A percentile compares a stretch with the other conserved stretches of the same genome.
phyloP scores from a whole-genome alignment of 352 stramenopile species.

The Phytophthora europaea region DNA sequence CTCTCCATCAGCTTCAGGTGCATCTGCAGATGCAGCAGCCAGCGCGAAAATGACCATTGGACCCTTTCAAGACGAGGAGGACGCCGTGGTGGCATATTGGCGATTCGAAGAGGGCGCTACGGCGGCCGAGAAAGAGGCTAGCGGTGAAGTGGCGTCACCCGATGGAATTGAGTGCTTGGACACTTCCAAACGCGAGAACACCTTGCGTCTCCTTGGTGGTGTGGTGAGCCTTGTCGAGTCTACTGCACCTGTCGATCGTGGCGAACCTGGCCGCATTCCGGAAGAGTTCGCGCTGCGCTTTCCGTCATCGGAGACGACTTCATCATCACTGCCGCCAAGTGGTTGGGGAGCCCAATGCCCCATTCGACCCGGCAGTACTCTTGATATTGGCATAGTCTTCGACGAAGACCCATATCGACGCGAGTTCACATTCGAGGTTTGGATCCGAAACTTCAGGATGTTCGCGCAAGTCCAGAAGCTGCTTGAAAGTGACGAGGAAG shows the following conservation, averaged over 20 bases:
- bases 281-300: slow-evolving; percentile 80
- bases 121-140: slow-evolving; percentile 26
- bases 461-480: slow-evolving; percentile 41
- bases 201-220: slow-evolving; percentile 59
- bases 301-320: slow-evolving; percentile 23
- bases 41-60: slow-evolving; percentile 76
- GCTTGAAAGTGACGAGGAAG: slow-evolving; percentile 32
- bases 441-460: slow-evolving; percentile 71
- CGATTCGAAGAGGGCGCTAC: slow-evolving; percentile 83
- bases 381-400: slow-evolving; percentile 77
- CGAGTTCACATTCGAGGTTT: slow-evolving; percentile 82
- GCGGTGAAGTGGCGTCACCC: slow-evolving; percentile 5
- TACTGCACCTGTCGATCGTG: slow-evolving; percentile 76
- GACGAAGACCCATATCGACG: slow-evolving; percentile 87
- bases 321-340: slow-evolving; percentile 11
- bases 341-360: slow-evolving; percentile 66
- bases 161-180: slow-evolving; percentile 70
- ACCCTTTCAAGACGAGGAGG: slow-evolving; percentile 87
- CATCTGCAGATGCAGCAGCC: slow-evolving; percentile 18
- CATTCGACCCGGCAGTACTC: slow-evolving; percentile 62
- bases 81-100: slow-evolving; percentile 88
- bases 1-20: slow-evolving; percentile 14
- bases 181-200: slow-evolving; percentile 87
- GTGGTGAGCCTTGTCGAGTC: slow-evolving; percentile 59
- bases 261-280: slow-evolving; percentile 73